phyloP scores from a whole-genome alignment of 2,329 filamentous ascomycete species.

The Sclerotinia borealis region DNA sequence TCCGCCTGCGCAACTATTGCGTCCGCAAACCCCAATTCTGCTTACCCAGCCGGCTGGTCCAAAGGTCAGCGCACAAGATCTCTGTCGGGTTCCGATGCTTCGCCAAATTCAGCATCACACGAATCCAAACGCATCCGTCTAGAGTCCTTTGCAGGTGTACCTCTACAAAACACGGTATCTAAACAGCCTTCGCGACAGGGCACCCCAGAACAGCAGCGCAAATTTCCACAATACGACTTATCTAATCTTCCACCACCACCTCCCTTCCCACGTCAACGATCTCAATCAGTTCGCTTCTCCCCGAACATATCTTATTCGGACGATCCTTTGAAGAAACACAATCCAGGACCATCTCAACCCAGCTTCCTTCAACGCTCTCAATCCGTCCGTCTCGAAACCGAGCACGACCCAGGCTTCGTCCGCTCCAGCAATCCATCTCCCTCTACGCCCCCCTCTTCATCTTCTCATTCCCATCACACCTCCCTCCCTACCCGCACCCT shows the following conservation, averaged over 20 bases:
- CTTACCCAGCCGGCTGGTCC: constrained; percentile 6
- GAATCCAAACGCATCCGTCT: constrained; percentile 3
- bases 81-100: background rate
- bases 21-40: constrained; percentile 1
- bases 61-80: constrained; percentile 6
- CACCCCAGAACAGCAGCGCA: constrained; percentile 4
- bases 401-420: background rate
- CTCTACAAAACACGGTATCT: background rate
- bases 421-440: constrained; percentile 3
- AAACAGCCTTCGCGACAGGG: background rate
- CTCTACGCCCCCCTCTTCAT: background rate
- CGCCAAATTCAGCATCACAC: background rate
- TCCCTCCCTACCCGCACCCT: background rate
- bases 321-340: background rate
- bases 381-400: background rate
- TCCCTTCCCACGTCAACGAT: background rate
- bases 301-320: constrained; percentile 2
- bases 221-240: background rate
- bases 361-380: background rate
- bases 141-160: background rate
- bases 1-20: constrained; percentile 12
- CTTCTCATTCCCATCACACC: background rate
- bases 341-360: background rate
- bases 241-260: background rate
- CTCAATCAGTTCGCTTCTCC: constrained; percentile 8